Conservation (phyloP, 2,329 filamentous ascomycete genomes). For the Diaporthe sp. region DNA sequence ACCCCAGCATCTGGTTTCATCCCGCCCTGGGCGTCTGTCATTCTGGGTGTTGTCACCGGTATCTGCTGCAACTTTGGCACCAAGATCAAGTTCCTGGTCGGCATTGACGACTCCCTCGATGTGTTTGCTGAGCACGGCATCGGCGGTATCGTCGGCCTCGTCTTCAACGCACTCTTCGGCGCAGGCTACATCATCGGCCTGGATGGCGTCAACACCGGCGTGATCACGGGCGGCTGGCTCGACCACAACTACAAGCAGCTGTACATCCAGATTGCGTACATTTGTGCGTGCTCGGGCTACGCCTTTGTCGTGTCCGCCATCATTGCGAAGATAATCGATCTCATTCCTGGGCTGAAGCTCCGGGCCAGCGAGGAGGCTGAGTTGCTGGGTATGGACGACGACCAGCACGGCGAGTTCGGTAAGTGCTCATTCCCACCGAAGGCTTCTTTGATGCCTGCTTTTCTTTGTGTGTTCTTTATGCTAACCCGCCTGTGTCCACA, state of each 20-base stretch:
- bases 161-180: constrained; percentile 82
- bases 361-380: constrained; percentile 86
- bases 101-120: constrained; percentile 80
- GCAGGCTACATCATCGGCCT: constrained; percentile 80
- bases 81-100: constrained; percentile 74
- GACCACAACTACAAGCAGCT: constrained; percentile 81
- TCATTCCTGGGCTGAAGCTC: constrained; percentile 83
- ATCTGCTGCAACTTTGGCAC: constrained; percentile 78
- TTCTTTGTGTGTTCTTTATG: not conserved
- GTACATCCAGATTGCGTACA: constrained; percentile 85
- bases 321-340: constrained; percentile 81
- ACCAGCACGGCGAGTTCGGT: constrained; percentile 88
- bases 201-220: constrained; percentile 80
- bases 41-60: constrained; percentile 77
- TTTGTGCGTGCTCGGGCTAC: constrained; percentile 76
- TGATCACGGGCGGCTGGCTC: constrained; percentile 77
- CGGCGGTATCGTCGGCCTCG: constrained; percentile 76
- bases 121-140: constrained; percentile 80
- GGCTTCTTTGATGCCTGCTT: fast-evolving
- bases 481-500: constrained; percentile 12
- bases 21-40: constrained; percentile 76
- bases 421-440: not conserved
- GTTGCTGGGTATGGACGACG: constrained; percentile 89
- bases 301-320: constrained; percentile 80
- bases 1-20: constrained; percentile 79